phyloP scores from a whole-genome alignment of 495 filamentous ascomycete species.

The Tuber calosporum region DNA sequence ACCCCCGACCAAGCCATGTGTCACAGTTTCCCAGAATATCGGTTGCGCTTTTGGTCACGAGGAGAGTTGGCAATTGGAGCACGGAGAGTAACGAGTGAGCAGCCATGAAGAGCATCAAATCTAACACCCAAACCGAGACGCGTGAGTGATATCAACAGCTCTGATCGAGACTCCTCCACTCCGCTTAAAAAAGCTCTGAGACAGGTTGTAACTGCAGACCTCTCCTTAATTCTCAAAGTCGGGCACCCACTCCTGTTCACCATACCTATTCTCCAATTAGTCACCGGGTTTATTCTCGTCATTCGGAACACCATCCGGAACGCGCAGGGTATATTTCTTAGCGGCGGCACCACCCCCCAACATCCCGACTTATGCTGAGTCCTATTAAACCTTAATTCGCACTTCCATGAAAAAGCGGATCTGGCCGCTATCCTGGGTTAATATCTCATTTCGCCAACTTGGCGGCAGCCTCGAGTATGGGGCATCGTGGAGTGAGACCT shows the following conservation, averaged over 20 bases:
- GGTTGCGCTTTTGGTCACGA: background rate
- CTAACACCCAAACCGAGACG: background rate
- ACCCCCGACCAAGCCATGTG: conserved; percentile 19
- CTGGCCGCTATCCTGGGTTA: background rate
- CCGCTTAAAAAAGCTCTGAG: background rate
- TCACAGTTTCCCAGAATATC: conserved; percentile 13
- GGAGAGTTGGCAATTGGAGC: background rate
- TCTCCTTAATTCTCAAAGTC: background rate
- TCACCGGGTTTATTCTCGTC: background rate
- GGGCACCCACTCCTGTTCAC: background rate
- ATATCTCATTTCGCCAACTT: background rate
- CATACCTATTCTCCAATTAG: background rate
- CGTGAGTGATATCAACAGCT: background rate
- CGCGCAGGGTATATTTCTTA: background rate
- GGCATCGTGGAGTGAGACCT: background rate
- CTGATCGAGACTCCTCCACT: background rate
- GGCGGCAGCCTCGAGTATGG: background rate
- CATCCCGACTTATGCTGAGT: background rate
- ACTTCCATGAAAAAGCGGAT: background rate
- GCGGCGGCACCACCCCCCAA: background rate
- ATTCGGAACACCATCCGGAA: background rate
- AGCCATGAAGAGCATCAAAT: background rate
- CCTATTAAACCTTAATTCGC: background rate
- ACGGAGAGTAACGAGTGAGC: background rate
- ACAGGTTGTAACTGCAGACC: background rate